Conservation (phyloP, 2,329 filamentous ascomycete genomes). For the Calonectria multiphialidica region DNA sequence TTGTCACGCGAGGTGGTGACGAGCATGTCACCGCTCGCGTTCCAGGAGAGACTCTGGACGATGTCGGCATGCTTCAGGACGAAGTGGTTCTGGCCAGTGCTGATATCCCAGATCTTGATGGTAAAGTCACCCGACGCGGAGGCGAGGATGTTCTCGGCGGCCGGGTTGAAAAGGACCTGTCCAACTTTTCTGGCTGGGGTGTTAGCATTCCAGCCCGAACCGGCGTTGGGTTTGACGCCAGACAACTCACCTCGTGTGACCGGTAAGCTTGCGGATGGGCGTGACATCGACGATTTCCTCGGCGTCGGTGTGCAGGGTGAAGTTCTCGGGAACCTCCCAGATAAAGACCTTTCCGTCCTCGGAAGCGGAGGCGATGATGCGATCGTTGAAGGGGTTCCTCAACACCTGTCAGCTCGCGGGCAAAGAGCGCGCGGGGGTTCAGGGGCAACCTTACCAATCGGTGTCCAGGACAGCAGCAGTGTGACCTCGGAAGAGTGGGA, state of each 20-base stretch:
- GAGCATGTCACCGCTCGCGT: slow-evolving; percentile 85
- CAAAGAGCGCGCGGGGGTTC: slow-evolving; percentile 13
- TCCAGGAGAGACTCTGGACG: slow-evolving; percentile 96
- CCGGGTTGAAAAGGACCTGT: slow-evolving; percentile 97
- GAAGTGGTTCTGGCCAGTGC: slow-evolving; percentile 79
- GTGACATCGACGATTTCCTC: slow-evolving; percentile 87
- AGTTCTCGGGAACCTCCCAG: slow-evolving; percentile 93
- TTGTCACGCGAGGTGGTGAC: slow-evolving; percentile 98
- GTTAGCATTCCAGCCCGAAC: slow-evolving; percentile 28
- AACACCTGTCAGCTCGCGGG: background rate
- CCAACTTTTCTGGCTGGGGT: slow-evolving; percentile 84
- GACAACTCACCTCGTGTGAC: slow-evolving; percentile 81
- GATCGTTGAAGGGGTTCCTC: slow-evolving; percentile 97
- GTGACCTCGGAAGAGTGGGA: slow-evolving; percentile 96
- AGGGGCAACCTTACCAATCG: slow-evolving; percentile 78
- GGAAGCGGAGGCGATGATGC: slow-evolving; percentile 90
- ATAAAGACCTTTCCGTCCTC: slow-evolving; percentile 98
- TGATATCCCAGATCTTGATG: slow-evolving; percentile 95
- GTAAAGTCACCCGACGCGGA: slow-evolving; percentile 95
- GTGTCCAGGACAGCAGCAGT: slow-evolving; percentile 96
- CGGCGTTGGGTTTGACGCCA: background rate
- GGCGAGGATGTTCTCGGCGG: slow-evolving; percentile 94
- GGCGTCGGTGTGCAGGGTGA: slow-evolving; percentile 85
- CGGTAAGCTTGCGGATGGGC: slow-evolving; percentile 84
- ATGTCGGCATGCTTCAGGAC: slow-evolving; percentile 90